Conservation (phyloP, 2,329 filamentous ascomycete genomes). For the Fusarium newnesense region DNA sequence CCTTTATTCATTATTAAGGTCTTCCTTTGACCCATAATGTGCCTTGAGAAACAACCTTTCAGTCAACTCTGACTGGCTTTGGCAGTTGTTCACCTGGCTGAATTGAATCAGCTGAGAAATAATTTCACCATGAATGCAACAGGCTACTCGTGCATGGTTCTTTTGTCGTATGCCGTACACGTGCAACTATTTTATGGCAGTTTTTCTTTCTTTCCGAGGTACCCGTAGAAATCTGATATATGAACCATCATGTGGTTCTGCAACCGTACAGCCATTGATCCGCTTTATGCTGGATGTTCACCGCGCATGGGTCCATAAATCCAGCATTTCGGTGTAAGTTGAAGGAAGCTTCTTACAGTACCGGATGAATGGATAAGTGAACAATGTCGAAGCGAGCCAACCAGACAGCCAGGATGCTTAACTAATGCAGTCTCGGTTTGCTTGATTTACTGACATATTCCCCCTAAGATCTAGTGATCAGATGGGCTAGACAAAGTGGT, state of each 20-base stretch:
- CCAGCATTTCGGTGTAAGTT: not conserved
- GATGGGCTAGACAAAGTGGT: not conserved
- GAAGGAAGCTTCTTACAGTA: not conserved
- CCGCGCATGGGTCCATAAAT: not conserved
- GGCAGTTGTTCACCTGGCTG: not conserved
- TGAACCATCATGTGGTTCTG: not conserved
- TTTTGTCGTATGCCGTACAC: not conserved
- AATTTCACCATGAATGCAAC: not conserved
- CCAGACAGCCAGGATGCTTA: slow-evolving; percentile 10
- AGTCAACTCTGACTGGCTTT: not conserved
- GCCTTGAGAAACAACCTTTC: not conserved
- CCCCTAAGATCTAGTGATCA: slow-evolving; percentile 11
- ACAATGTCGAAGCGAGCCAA: slow-evolving; percentile 20
- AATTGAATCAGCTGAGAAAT: not conserved
- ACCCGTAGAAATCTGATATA: not conserved
- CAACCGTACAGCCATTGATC: not conserved
- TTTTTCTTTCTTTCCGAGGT: not conserved
- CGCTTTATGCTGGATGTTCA: not conserved
- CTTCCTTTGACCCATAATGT: not conserved
- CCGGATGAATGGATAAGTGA: slow-evolving; percentile 33
- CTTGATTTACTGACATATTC: not conserved
- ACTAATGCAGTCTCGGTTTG: not conserved
- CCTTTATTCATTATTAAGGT: not conserved
- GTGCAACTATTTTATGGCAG: not conserved
- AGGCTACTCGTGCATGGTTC: not conserved